A percentile compares a stretch with the other conserved stretches of the same genome.
Conservation (phyloP, 2,329 filamentous ascomycete species). For the Plectosphaerella sp. region DNA sequence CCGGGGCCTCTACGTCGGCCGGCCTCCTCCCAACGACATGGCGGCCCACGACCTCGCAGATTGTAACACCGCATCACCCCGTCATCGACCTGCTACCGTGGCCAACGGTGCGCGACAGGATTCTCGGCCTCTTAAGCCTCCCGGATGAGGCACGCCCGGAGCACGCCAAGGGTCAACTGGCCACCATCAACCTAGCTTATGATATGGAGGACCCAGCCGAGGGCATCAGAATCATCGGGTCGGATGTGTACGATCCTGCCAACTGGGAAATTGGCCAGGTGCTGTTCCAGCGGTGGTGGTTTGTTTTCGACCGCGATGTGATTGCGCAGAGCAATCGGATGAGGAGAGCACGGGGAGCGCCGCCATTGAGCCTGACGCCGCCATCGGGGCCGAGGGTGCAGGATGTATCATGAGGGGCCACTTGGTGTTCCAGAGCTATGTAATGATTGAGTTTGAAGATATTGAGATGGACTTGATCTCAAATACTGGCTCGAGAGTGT, state of each 20-base stretch:
- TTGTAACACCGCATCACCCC: conserved; percentile 49
- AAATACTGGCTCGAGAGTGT: too few species aligned
- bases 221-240: conserved; percentile 44
- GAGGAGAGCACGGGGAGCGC: conserved; percentile 41
- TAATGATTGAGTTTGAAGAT: too few species aligned
- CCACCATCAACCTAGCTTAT: conserved; percentile 47
- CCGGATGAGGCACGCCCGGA: conserved; percentile 43
- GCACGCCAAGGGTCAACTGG: conserved; percentile 38
- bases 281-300: conserved; percentile 59
- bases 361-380: conserved; percentile 6
- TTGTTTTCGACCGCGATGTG: conserved; percentile 49
- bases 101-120: conserved; percentile 47
- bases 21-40: conserved; percentile 40
- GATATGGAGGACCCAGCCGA: conserved; percentile 53
- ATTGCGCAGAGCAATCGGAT: conserved; percentile 50
- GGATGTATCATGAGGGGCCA: neutral
- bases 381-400: neutral
- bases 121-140: conserved; percentile 46
- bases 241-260: conserved; percentile 40
- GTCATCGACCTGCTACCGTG: conserved; percentile 54
- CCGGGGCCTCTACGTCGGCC: conserved; percentile 20
- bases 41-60: conserved; percentile 46
- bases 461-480: too few species aligned
- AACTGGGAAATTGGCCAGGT: conserved; percentile 55
- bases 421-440: too few species aligned